Evolutionary conservation across 305 asterid species (phyloP), one percentile per base, ranked within the genome.

Genomic region (Rubia occidens): DNA sequence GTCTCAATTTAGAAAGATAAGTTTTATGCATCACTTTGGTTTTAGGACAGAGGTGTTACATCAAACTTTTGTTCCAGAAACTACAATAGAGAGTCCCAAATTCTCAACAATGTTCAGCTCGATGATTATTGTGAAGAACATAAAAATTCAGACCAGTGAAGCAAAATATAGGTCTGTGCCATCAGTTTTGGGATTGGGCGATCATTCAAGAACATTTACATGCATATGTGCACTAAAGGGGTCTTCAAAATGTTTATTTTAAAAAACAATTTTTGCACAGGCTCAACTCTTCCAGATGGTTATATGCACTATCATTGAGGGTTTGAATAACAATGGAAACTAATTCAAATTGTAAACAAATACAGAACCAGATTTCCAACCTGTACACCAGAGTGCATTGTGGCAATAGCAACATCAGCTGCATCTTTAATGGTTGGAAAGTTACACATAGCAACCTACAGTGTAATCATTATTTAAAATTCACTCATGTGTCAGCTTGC

Each of bases 381-480:
- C 95, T 94, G 99, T 79, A 94, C 83, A 47, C 97, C 99, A 70
- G 95, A 84, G 79, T 79, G 78, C 99, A 94, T 94, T 69, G 96
- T 86, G 61, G 86, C 93, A 77, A 90, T 94, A 70, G 99, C 97
- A 78, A 94, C 99, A 79, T 90, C 97, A 8, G 97, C 99, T 71
- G 97, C 99, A 82, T 90, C 99, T 81, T 90, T 94, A 67, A 94
- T 74, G 53, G 95, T 87, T 32, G 99, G 96, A 66, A 94, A 94
- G 88, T 90, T 90, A 58, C 99, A 94, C 95, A 90, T 86, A 43
- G 96, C 99, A 62, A 91, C 98, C 98, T 93, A 83, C 71, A 70
- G 66, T 67, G 59, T 74, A 54, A 64, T 74, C 58, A 69, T 58
- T 5, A 44, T 60, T 47, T 9, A 70, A 8, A 43, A 26, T 7